Evolutionary conservation across 257 asterid species (phyloP), one percentile per base, ranked within the genome.

Genomic region (Linaria vulgaris): DNA sequence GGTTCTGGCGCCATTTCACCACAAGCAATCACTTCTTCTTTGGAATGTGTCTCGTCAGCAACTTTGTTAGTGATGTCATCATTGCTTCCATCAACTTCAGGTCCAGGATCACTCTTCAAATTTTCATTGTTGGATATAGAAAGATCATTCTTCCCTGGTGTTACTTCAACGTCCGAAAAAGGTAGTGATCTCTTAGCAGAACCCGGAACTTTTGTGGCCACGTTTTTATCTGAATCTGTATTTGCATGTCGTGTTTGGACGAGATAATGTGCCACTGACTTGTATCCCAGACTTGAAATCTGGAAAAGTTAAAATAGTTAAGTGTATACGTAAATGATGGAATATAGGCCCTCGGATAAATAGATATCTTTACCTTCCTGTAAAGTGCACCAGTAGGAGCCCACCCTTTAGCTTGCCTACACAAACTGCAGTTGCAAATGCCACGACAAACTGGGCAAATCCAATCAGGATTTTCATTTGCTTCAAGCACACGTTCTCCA

Each of bases 341-440:
- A 20, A 41, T 34, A 30, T 12, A 9, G 51, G 63, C 17, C 17
- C 20, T 57, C 12, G 1, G 21, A 44, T n/a, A 12, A 23, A 23
- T 12, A 31, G n/a, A 62, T 47, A 69, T 53, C 38, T 50, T 64
- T 60, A 90, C 99, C 95, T 87, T 94, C 73, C 78, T 80, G 82
- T 90, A 94, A 64, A 94, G 83, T 19, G 69, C 0, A 46, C 97
- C 99, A 12, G 99, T 94, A 12, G 99, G 83, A 76, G 90, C 77
- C 97, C 97, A 94, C 67, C 99, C 97, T 80, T 94, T 94, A 22
- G 95, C 91, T 69, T 85, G 91, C 78, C 99, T 72, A 82, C 99
- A 90, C 69, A 90, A 79, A 76, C 99, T 94, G 78, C 99, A 94
- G 86, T 94, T 94, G 80, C 99, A 94, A 63, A 94, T 87, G 66